phyloP scores from a whole-genome alignment of 495 filamentous ascomycete genomes.

The Neurospora discreta region DNA sequence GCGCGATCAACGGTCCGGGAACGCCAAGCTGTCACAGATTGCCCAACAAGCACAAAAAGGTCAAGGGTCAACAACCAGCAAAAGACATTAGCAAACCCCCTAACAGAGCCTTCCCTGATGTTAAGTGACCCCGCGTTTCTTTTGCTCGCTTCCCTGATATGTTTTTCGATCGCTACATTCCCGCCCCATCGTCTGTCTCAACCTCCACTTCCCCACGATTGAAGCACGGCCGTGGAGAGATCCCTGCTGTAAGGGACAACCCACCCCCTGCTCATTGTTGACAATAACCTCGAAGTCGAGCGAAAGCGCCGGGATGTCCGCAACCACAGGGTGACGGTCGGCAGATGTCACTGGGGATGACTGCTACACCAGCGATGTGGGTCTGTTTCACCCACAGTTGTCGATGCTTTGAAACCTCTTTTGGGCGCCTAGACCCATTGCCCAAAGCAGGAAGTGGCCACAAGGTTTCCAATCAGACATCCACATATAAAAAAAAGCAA shows the following conservation, averaged over 20 bases:
- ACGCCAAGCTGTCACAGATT: not conserved
- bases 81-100: not conserved
- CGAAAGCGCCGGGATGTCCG: not conserved
- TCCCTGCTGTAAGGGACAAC: not conserved
- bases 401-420: not conserved
- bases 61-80: not conserved
- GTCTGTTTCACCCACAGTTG: constrained; percentile 10
- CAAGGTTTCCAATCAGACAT: not conserved
- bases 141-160: not conserved
- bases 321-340: not conserved
- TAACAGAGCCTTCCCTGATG: not conserved
- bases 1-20: not conserved
- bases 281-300: not conserved
- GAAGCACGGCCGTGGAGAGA: not conserved
- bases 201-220: not conserved
- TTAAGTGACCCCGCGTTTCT: not conserved
- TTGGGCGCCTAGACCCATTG: not conserved
- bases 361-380: constrained; percentile 5
- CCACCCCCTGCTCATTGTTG: not conserved
- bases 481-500: not conserved
- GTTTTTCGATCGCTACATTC: not conserved
- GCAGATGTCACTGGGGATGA: not conserved
- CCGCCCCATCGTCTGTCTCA: not conserved
- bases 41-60: not conserved
- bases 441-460: not conserved